Conservation (phyloP, 2,329 filamentous ascomycete species). For the Stagonosporopsis chrysanthemi region DNA sequence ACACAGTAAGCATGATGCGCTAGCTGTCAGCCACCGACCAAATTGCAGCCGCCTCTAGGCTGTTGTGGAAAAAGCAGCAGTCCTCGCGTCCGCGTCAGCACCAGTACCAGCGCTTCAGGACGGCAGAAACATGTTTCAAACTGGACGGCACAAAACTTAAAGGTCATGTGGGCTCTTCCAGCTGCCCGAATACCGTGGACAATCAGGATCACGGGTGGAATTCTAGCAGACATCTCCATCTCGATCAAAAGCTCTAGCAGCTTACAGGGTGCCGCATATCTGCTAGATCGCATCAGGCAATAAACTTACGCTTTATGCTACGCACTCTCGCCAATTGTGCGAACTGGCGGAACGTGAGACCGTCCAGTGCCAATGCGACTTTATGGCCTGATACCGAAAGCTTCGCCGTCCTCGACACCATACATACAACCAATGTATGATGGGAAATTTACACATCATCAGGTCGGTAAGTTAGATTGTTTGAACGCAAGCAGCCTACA, state of each 20-base stretch:
- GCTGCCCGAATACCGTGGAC: too few relatives aligned
- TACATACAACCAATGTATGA: not conserved
- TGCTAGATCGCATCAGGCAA: not conserved
- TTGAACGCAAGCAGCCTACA: not conserved
- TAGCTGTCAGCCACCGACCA: constrained; percentile 7
- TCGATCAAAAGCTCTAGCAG: too few relatives aligned
- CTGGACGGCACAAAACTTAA: too few relatives aligned
- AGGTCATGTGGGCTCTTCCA: too few relatives aligned
- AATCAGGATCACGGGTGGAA: too few relatives aligned
- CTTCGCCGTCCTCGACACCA: not conserved
- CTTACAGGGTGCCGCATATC: too few relatives aligned
- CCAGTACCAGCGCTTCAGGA: not conserved
- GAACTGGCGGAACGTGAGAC: not conserved
- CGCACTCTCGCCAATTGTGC: too few relatives aligned
- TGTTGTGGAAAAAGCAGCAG: not conserved
- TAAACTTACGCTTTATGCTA: not conserved
- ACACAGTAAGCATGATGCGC: constrained; percentile 12
- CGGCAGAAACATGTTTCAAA: not conserved
- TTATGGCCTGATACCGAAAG: not conserved
- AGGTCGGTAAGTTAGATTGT: not conserved
- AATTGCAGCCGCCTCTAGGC: not conserved
- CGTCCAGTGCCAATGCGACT: not conserved
- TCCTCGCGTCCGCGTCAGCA: not conserved
- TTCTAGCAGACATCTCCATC: too few relatives aligned
- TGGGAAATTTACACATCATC: not conserved